phyloP scores from a whole-genome alignment of 345 rosid species.

The Euphorbia pulcherrima region DNA sequence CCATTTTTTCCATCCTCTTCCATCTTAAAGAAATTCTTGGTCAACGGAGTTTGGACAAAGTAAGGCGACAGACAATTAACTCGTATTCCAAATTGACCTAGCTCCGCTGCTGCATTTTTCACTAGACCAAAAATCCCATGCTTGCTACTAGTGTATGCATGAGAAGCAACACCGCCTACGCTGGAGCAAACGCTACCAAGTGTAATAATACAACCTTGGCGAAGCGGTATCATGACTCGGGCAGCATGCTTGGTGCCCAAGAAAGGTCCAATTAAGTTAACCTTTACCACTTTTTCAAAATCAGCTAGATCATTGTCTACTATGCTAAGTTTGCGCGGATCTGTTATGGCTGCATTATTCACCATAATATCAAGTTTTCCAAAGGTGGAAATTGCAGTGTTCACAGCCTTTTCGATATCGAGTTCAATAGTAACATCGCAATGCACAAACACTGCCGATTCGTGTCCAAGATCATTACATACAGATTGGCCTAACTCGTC shows the following conservation, averaged over 20 bases:
- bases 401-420: constrained; percentile 3
- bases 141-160: constrained; percentile 10
- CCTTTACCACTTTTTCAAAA: constrained; percentile 12
- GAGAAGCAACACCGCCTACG: constrained; percentile 6
- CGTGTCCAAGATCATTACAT: neutral
- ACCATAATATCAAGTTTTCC: constrained; percentile 40
- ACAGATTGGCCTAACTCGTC: neutral
- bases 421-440: constrained; percentile 11
- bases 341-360: constrained; percentile 26
- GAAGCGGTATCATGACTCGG: constrained; percentile 26
- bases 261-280: constrained; percentile 20
- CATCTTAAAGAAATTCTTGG: neutral
- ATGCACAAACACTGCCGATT: neutral
- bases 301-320: constrained; percentile 5
- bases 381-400: constrained; percentile 11
- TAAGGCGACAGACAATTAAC: constrained; percentile 26
- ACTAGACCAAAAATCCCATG: constrained; percentile 10
- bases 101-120: constrained; percentile 14
- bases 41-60: neutral
- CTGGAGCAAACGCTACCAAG: constrained; percentile 5
- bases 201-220: constrained; percentile 17
- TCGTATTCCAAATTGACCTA: constrained; percentile 19
- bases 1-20: constrained; percentile 4
- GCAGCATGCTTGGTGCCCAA: constrained; percentile 38
- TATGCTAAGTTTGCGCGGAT: neutral